Base-by-base conservation (phyloP, 2,329 filamentous ascomycete species). In the Neofusicoccum sp. region DNA sequence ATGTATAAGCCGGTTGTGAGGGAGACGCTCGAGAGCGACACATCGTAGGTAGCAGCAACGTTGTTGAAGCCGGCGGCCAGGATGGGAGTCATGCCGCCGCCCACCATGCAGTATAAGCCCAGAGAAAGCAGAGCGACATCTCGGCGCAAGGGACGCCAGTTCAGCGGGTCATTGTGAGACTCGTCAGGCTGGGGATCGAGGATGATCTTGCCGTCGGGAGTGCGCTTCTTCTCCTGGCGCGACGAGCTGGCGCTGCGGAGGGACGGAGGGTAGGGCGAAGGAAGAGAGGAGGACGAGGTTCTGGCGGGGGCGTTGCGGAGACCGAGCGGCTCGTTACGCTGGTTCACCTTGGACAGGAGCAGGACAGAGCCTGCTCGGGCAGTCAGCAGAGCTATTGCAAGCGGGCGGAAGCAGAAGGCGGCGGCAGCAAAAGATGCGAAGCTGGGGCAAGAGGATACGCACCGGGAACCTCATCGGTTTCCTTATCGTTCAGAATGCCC, bases 1-100 rank as follows among this genome's bases (percentile, higher is more conserved):
- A 98, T 97, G 79, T 92, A 97, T 12, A 97, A 79, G 0, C 93
- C 93, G 0, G 93, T 97, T 0, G 94, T 98, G 63, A 96, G 82
- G 2, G 94, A 89, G 3, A 97, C 92, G 58, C 85, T 78, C 34
- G 92, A 85, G 14, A 90, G 86, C 0, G 85, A 82, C 28, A 97
- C 85, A 64, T 84, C 65, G 72, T 90, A 89, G 1, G 83, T 84
- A 0, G 82, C 67, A 1, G 93, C 89, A 11, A 98, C 90, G 47
- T 96, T 81, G 36, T 87, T 88, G 79, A 97, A 98, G 11, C 93
- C 94, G 8, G 95, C 94, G 0, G 94, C 93, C 16, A 98, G 83
- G 34, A 97, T 81, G 0, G 95, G 91, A 0, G 93, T 97, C 81
- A 96, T 96, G 47, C 94, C 94, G 44, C 94, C 94, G 62, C 94